Evolutionary conservation across 192 early-diverging fungal genomes (phyloP).

Genomic region (Dissophora ornata): DNA sequence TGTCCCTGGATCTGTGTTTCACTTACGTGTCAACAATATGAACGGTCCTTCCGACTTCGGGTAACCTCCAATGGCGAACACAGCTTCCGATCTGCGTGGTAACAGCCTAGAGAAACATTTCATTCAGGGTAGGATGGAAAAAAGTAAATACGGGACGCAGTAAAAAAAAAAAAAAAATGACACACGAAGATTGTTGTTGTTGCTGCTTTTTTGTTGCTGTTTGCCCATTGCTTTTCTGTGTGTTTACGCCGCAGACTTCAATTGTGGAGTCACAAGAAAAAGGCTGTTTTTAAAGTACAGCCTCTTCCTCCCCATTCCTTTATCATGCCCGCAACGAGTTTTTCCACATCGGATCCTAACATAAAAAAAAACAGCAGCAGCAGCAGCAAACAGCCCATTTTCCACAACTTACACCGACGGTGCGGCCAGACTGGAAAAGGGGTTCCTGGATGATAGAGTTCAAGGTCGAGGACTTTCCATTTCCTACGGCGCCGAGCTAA

Average conservation of each 20-base stretch:
- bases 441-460: conserved; percentile 62
- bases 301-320: too few species aligned
- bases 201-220: too few species aligned
- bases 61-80: conserved; percentile 47
- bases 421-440: conserved; percentile 56
- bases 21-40: conserved; percentile 55
- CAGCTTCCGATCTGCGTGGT: conserved; percentile 52
- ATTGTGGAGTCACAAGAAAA: too few species aligned
- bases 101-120: conserved; percentile 49
- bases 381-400: too few species aligned
- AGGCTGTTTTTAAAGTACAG: too few species aligned
- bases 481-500: conserved; percentile 60
- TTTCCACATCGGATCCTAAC: too few species aligned
- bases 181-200: too few species aligned
- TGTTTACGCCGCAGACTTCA: too few species aligned
- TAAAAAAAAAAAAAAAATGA: not conserved
- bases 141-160: not conserved
- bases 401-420: conserved; percentile 47
- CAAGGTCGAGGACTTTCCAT: conserved; percentile 65
- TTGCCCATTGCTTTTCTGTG: too few species aligned
- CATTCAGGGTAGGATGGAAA: not conserved
- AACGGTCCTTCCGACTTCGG: conserved; percentile 44
- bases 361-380: too few species aligned
- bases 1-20: too few species aligned
- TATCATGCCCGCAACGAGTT: too few species aligned